phyloP scores from a whole-genome alignment of 1,139 yeast species.

The Geotrichum restrictum region DNA sequence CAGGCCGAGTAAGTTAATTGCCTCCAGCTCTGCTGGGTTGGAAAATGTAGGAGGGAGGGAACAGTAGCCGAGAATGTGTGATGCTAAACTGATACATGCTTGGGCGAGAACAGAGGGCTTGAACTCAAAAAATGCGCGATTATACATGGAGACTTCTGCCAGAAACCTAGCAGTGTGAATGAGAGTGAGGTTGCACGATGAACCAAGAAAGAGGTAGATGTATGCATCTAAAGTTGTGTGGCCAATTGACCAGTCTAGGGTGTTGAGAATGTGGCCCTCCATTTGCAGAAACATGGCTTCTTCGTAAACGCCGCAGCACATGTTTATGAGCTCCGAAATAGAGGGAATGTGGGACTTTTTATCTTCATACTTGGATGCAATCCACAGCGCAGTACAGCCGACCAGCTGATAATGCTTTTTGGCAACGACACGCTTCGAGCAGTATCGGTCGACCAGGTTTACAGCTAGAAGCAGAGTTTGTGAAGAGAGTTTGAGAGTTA shows the following conservation, averaged over 20 bases:
- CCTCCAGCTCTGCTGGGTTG: conserved; percentile 17
- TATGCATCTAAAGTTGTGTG: conserved; percentile 49
- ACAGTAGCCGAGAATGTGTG: conserved; percentile 50
- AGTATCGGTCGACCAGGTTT: conserved; percentile 82
- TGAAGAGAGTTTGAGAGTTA: conserved; percentile 68
- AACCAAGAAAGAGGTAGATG: conserved; percentile 34
- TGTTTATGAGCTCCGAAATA: conserved; percentile 63
- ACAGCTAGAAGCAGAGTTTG: conserved; percentile 77
- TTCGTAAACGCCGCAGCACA: conserved; percentile 84
- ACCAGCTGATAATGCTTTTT: conserved; percentile 89
- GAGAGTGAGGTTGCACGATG: conserved; percentile 29
- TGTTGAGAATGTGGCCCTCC: conserved; percentile 86
- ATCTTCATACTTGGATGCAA: conserved; percentile 90
- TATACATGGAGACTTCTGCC: conserved; percentile 74
- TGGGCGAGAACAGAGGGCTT: conserved; percentile 62
- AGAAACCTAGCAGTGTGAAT: conserved; percentile 53
- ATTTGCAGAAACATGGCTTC: conserved; percentile 90
- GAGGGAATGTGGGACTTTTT: conserved; percentile 84
- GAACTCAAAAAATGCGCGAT: conserved; percentile 59
- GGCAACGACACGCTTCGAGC: conserved; percentile 86
- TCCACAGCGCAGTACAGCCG: conserved; percentile 91
- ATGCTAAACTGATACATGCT: conserved; percentile 70
- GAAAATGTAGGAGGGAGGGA: conserved; percentile 11
- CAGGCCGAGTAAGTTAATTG: conserved; percentile 33
- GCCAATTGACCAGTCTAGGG: conserved; percentile 80